Conservation (phyloP, 805 yeast species). For the Candida coquimbonensis region DNA sequence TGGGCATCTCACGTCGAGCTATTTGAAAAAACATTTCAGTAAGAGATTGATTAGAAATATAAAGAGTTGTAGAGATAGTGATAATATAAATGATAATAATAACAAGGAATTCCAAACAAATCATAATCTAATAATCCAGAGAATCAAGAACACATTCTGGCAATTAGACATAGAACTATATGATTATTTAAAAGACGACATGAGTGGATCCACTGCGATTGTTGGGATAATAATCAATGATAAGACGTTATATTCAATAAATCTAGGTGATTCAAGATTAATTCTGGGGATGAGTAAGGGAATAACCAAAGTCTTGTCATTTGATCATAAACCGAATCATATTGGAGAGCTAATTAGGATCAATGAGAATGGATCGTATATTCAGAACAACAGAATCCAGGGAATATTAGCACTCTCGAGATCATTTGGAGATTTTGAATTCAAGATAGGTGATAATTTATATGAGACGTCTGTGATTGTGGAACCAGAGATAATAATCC, state of each 20-base stretch:
- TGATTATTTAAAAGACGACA: constrained; percentile 26
- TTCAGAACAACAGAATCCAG: constrained; percentile 88
- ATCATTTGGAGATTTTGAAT: constrained; percentile 76
- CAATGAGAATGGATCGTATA: constrained; percentile 90
- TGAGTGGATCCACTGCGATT: constrained; percentile 49
- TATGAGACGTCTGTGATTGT: constrained; percentile 69
- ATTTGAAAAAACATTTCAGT: constrained; percentile 33
- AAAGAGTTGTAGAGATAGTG: neutral
- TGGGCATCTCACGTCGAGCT: constrained; percentile 54
- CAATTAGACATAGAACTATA: constrained; percentile 39
- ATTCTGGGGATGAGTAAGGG: constrained; percentile 42
- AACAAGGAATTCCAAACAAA: constrained; percentile 19
- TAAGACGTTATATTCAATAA: constrained; percentile 47
- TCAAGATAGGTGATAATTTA: constrained; percentile 28
- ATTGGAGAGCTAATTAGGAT: constrained; percentile 91
- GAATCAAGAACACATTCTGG: constrained; percentile 38
- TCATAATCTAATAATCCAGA: constrained; percentile 29
- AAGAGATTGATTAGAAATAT: constrained; percentile 12
- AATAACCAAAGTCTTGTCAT: constrained; percentile 50
- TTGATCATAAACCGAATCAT: constrained; percentile 89
- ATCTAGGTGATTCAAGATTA: constrained; percentile 73
- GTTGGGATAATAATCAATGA: constrained; percentile 38
- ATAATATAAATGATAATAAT: constrained; percentile 5
- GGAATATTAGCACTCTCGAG: constrained; percentile 90
- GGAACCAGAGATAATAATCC: constrained; percentile 67